Evolutionary conservation across 192 early-diverging fungal species (phyloP), one percentile per base, ranked within the genome.

Genomic region (Backusella luteola): DNA sequence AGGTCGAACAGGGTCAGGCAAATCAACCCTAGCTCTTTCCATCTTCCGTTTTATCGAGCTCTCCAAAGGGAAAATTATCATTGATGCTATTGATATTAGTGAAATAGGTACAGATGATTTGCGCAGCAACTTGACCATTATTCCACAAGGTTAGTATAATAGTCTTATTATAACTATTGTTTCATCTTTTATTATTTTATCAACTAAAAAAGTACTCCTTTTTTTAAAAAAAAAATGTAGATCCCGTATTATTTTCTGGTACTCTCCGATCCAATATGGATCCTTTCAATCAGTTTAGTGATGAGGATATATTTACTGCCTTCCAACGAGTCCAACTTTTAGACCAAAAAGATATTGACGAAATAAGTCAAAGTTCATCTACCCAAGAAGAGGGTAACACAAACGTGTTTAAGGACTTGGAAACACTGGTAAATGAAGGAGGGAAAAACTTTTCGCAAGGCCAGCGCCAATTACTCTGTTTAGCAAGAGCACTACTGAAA

Each of bases 1-100:
- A 14, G 96, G 96, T 14, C 73, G 96, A 32, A 95, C 96, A 3
- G 95, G 95, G 21, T 91, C 93, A 2, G 96, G 95, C 39, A 97
- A 97, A 79, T 91, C 91, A 39, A 93, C 93, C 6, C 78, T 97
- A 35, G 89, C 91, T 4, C 81, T 94, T 70, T 90, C 94, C 2
- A 85, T 97, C 26, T 88, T 96, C 76, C 90, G 95, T 17, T 89
- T 98, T 35, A 82, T 94, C 38, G 94, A 96, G 77, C 85, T 90
- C 1, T 77, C 85, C 1, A 69, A 85, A 8, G 95, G 96, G n/a
- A 69, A 76, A 3, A 96, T 98, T 69, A 26, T 81, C 0, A 88
- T 98, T 38, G 97, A 98, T 76, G 91, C 85, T 23, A 83, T 96
- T 56, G 90, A 97, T 71, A 94, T 97, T 73, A 76, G 88, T 0